phyloP scores from a whole-genome alignment of 208 protist species.

The Crithidia thermophila region DNA sequence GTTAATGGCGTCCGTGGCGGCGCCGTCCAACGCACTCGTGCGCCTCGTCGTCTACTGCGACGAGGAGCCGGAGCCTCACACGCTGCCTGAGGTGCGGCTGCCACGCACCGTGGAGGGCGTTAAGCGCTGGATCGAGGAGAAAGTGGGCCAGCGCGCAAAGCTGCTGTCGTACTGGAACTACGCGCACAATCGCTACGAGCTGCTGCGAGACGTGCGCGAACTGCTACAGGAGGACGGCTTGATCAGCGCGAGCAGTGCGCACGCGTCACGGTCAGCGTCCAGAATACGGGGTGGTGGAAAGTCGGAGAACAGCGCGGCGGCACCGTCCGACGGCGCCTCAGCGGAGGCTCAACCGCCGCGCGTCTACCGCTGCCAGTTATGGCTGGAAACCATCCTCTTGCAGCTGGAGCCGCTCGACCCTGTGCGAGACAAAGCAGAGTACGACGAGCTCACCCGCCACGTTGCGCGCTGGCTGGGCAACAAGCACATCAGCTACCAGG shows the following conservation, averaged over 20 bases:
- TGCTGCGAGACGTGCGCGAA: conserved; percentile 32
- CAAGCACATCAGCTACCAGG: conserved; percentile 39
- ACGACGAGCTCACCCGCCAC: conserved; percentile 45
- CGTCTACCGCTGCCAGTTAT: conserved; percentile 56
- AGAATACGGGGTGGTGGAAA: not conserved
- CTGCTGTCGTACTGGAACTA: conserved; percentile 71
- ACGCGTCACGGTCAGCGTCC: not conserved
- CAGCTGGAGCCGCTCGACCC: conserved; percentile 58
- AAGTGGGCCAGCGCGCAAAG: conserved; percentile 28
- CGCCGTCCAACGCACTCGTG: conserved; percentile 13
- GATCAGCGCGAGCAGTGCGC: not conserved
- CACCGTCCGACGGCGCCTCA: conserved; percentile 4
- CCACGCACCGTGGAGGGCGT: conserved; percentile 32
- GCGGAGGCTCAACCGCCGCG: not conserved
- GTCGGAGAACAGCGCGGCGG: conserved; percentile 1
- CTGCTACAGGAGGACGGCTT: conserved; percentile 22
- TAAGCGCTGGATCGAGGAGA: conserved; percentile 23
- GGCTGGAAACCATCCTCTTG: conserved; percentile 56
- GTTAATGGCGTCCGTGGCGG: conserved; percentile 2
- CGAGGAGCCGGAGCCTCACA: conserved; percentile 15
- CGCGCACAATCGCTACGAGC: conserved; percentile 39
- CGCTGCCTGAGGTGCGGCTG: conserved; percentile 15
- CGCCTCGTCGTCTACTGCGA: conserved; percentile 51
- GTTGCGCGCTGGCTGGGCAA: conserved; percentile 50
- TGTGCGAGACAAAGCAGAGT: conserved; percentile 40